Conservation (phyloP, 2,329 filamentous ascomycete species). For the Grosmannia penicillata region DNA sequence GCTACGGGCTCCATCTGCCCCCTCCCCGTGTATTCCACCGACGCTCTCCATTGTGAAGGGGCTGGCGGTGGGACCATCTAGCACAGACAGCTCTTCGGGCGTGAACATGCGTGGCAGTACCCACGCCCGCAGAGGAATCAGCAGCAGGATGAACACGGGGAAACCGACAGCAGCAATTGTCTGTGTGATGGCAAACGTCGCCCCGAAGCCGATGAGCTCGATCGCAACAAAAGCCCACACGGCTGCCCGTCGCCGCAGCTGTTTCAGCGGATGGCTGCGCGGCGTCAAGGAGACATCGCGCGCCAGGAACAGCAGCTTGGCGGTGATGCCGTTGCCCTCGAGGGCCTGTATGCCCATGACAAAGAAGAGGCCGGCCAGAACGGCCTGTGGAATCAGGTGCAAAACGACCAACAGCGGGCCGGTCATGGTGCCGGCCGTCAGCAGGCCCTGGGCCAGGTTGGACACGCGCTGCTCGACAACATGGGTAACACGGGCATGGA, state of each 20-base stretch:
- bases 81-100: slow-evolving; percentile 39
- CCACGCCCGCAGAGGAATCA: slow-evolving; percentile 52
- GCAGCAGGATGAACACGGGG: slow-evolving; percentile 54
- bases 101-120: slow-evolving; percentile 49
- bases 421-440: slow-evolving; percentile 67
- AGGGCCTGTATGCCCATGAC: slow-evolving; percentile 73
- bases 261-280: slow-evolving; percentile 39
- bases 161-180: slow-evolving; percentile 74
- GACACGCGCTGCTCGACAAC: slow-evolving; percentile 69
- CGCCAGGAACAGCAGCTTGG: slow-evolving; percentile 55
- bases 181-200: slow-evolving; percentile 69
- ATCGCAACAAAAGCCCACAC: slow-evolving; percentile 58
- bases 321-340: slow-evolving; percentile 61
- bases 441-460: slow-evolving; percentile 62
- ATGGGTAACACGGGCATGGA: slow-evolving; percentile 37
- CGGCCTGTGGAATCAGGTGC: slow-evolving; percentile 64
- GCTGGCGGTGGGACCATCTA: slow-evolving; percentile 64
- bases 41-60: slow-evolving; percentile 64
- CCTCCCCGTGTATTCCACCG: slow-evolving; percentile 42
- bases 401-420: slow-evolving; percentile 59
- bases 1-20: too few relatives aligned
- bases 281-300: slow-evolving; percentile 51
- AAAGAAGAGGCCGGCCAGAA: slow-evolving; percentile 70
- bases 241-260: slow-evolving; percentile 45
- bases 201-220: slow-evolving; percentile 56